Conservation (phyloP, 768 basidiomycete genomes). For the Suillus sp. region DNA sequence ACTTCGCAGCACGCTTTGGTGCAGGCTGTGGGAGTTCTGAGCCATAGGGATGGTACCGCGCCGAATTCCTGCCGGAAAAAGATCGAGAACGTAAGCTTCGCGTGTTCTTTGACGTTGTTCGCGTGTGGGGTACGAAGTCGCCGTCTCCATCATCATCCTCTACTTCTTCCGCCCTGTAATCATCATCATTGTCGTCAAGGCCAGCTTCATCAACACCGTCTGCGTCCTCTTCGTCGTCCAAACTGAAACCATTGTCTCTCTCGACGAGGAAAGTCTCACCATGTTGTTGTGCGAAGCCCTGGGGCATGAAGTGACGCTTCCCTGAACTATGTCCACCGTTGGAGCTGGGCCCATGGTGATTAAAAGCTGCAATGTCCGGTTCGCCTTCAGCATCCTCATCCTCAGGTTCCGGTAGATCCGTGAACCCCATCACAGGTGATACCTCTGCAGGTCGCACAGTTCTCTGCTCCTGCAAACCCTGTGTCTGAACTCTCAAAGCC, state of each 20-base stretch:
- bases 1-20: constrained; percentile 33
- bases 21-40: constrained; percentile 31
- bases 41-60: constrained; percentile 37
- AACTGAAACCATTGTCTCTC: constrained; percentile 13
- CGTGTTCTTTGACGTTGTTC: constrained; percentile 40
- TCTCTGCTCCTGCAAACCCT: constrained; percentile 34
- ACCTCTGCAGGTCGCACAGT: constrained; percentile 37
- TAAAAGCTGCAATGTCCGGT: constrained; percentile 32
- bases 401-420: constrained; percentile 29
- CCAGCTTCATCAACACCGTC: constrained; percentile 28
- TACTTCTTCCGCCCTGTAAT: constrained; percentile 29
- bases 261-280: constrained; percentile 27
- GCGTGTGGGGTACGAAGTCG: constrained; percentile 35
- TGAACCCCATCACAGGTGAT: constrained; percentile 34
- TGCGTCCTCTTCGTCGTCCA: constrained; percentile 28
- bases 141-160: constrained; percentile 35
- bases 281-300: constrained; percentile 22
- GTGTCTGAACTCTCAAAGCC: constrained; percentile 33
- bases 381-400: constrained; percentile 42
- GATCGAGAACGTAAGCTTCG: constrained; percentile 40
- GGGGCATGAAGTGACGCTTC: constrained; percentile 11
- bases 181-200: constrained; percentile 30
- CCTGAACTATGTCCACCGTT: constrained; percentile 33
- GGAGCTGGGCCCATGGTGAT: constrained; percentile 23
- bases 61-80: constrained; percentile 34